Base-by-base conservation (phyloP, 176 grass and related monocot genomes). In the Bolboschoenus planiculmis region DNA sequence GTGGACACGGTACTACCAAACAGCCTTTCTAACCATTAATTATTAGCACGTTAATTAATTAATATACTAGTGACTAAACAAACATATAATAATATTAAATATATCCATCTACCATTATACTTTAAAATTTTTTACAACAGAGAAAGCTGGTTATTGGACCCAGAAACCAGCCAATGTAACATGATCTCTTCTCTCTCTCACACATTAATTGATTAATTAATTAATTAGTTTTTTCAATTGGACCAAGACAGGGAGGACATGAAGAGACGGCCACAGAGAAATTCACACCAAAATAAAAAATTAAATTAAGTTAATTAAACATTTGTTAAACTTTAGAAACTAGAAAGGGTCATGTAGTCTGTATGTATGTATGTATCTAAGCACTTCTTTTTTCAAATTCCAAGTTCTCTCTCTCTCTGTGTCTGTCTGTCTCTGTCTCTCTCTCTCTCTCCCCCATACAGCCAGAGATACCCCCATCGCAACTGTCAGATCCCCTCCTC, bases 351-450 rank as follows among this genome's bases (percentile, higher is more conserved):
- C 84, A 77, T 42, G 21, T 16, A 79, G n/a, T n/a, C n/a, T 37
- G 90, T 80, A 94, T 88, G 84, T 93, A 85, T n/a, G n/a, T n/a
- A n/a, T n/a, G 86, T 91, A 90, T 93, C 86, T 16, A 34, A 33
- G 14, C 54, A n/a, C 5, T 64, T 64, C 34, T 64, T 40, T 68
- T 68, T 68, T 85, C 85, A 88, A 89, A 55, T 80, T 90, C 34
- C 80, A 89, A 63, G 79, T 84, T 74, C 76, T 71, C 88, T 48
- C 78, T 56, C 84, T 87, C 64, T 86, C 79, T 82, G n/a, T n/a
- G n/a, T n/a, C n/a, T n/a, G n/a, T n/a, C n/a, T n/a, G n/a, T n/a
- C n/a, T n/a, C n/a, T n/a, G n/a, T n/a, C n/a, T 74, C 76, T 71
- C 88, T 48, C 78, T 56, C 84, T 87, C 64, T 86, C 79, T 82